Evolutionary conservation across 208 protist species (phyloP), one percentile per base, ranked within the genome.

Genomic region (Leishmania braziliensis): DNA sequence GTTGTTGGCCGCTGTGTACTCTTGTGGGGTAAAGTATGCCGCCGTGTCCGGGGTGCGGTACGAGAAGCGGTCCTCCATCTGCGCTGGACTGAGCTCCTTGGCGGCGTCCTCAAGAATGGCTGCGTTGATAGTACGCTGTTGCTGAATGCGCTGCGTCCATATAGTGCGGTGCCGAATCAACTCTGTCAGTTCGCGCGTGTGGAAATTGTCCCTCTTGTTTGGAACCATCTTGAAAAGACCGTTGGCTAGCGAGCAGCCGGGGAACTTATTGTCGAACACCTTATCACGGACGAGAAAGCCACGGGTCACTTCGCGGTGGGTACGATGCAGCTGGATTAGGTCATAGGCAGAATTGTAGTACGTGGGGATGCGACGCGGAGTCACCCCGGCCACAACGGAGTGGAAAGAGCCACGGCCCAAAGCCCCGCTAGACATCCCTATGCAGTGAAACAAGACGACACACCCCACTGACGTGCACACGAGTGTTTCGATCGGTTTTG

Each of bases 211-310:
- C 46, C 95, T 84, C 54, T 90, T 89, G 71, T 93, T 93, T 0
- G 95, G 95, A 53, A 94, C 88, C 86, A 98, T 92, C 75, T 96
- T 96, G 85, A 96, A 98, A 33, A 97, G 78, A 12, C 95, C 95
- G 83, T 98, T 98, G 16, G 90, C 95, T 36, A 96, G 56, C 8
- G 89, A 84, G 14, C 80, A 86, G 3, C 89, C 90, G 4, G 93
- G 93, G 81, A 98, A 96, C 77, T 97, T 97, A 80, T 98, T 98
- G 82, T 98, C 93, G 81, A 98, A 97, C 36, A 98, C 84, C 69
- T 95, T 95, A 74, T 98, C 95, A 2, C 95, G 85, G 5, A 97
- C 91, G 46, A 89, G 87, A 69, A 98, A 97, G 80, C 89, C 76
- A 20, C 88, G 89, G 51, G 91, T 78, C 16, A 98, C 95, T 26